These are phyloP conservation scores for Plantago ovata DNA, from an alignment of 257 asterid genomes.

Conservation along the genomic window DNA sequence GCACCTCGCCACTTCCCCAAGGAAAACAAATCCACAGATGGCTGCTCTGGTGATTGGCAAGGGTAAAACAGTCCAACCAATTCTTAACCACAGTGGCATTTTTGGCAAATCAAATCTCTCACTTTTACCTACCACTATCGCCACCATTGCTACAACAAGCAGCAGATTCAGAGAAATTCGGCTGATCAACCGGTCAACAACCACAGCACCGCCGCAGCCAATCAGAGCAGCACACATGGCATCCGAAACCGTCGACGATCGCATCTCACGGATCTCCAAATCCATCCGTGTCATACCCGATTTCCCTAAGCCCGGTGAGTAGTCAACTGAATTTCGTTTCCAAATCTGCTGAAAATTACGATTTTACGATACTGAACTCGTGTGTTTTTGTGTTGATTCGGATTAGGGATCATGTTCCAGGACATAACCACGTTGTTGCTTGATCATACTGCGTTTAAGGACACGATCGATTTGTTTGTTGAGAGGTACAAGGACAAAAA, in stretches of 20 bases:
- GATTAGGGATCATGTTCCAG: constrained; percentile 80
- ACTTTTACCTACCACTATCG: constrained; percentile 29
- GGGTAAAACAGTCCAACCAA: constrained; percentile 33
- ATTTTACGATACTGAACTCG: constrained; percentile 5
- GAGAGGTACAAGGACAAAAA: constrained; percentile 71
- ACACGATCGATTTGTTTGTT: constrained; percentile 83
- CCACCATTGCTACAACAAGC: constrained; percentile 16
- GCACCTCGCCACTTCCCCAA: too few species aligned
- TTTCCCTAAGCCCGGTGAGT: constrained; percentile 79
- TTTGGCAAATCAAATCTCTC: constrained; percentile 26
- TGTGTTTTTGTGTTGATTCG: not conserved
- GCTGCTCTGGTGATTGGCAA: not conserved
- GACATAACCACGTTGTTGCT: constrained; percentile 91
- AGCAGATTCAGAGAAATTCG: constrained; percentile 8
- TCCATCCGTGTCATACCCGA: constrained; percentile 82
- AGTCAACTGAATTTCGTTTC: not conserved
- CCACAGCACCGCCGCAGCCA: constrained; percentile 24
- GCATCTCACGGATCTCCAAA: constrained; percentile 66
- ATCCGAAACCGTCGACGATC: constrained; percentile 40
- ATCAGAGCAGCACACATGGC: constrained; percentile 40
- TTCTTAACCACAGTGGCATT: constrained; percentile 20
- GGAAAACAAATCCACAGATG: not conserved
- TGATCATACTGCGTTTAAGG: constrained; percentile 83
- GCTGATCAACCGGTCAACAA: constrained; percentile 27
- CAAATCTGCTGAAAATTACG: constrained; percentile 5